Base-by-base conservation (phyloP, 768 basidiomycete genomes). In the Serendipita sp. region DNA sequence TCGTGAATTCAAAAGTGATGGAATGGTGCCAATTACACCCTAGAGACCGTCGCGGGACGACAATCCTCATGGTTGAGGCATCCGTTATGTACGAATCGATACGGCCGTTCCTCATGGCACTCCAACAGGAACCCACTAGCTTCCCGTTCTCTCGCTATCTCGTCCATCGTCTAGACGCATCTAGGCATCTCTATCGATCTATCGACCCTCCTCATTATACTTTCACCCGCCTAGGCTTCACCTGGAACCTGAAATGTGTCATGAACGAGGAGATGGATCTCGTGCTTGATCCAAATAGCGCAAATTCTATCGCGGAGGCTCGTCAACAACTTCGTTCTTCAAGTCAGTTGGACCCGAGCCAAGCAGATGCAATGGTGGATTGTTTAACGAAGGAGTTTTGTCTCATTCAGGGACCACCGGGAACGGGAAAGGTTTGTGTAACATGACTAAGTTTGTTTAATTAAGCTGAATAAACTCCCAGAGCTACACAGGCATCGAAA, bases 341-440 rank as follows among this genome's bases (percentile, higher is more conserved):
- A 30, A 88, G 84, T 69, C 74, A 78, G 3, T 75, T 91, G 34
- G 89, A 91, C 67, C 76, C 80, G 0, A 86, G 85, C 71, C 89
- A 91, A 70, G 83, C 79, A 0, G 83, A 87, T 64, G 84, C 88
- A 0, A 75, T 90, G 2, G 71, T 91, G 2, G 80, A 84, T 65
- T 75, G 81, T 0, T 70, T 89, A 41, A 80, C 78, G 0, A 73
- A 81, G 58, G 85, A 88, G 68, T 71, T 89, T 0, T 76, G 81
- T 0, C 72, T 90, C 54, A 85, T 91, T 45, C 87, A 90, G 74
- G 89, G 88, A 51, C 88, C 88, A 30, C 88, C 88, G 1, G 88
- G 88, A 0, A 89, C 88, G 0, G 88, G 88, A 67, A 88, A 88
- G 79, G 85, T 85, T 48, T 67, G 65, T 34, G 35, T 24, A 1